Conservation (phyloP, 768 basidiomycete species). For the Serendipita sp. region DNA sequence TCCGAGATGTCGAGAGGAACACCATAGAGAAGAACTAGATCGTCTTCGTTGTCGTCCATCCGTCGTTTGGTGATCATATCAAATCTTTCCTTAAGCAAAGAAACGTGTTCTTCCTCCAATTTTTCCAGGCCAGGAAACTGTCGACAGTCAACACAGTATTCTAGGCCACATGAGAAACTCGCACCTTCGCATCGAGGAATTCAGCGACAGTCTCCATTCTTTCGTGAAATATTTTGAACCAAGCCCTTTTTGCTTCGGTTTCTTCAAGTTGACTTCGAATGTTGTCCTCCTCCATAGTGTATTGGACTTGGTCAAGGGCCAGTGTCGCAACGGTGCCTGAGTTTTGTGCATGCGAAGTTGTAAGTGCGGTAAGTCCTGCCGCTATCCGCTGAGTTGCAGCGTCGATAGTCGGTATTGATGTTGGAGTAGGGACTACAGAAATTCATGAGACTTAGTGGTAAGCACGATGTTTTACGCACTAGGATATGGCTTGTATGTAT, state of each 20-base stretch:
- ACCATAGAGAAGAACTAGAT: slow-evolving; percentile 56
- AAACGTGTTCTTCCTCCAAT: slow-evolving; percentile 58
- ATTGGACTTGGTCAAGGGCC: slow-evolving; percentile 43
- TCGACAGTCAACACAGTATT: slow-evolving; percentile 9
- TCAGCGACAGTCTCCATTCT: slow-evolving; percentile 70
- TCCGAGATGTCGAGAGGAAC: slow-evolving; percentile 23
- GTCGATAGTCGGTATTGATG: slow-evolving; percentile 47
- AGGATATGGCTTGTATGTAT: slow-evolving; percentile 48
- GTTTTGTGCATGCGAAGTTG: slow-evolving; percentile 51
- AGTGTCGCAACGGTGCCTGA: slow-evolving; percentile 40
- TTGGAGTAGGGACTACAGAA: slow-evolving; percentile 44
- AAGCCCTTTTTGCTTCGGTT: slow-evolving; percentile 64
- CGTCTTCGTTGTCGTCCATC: slow-evolving; percentile 62
- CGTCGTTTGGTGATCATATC: slow-evolving; percentile 44
- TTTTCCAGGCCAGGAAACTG: slow-evolving; percentile 68
- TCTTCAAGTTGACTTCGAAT: slow-evolving; percentile 57
- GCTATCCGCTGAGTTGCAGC: slow-evolving; percentile 46
- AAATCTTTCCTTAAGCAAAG: slow-evolving; percentile 55
- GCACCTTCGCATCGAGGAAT: slow-evolving; percentile 81
- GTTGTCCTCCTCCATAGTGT: slow-evolving; percentile 53
- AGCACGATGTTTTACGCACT: slow-evolving; percentile 31
- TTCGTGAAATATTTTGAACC: slow-evolving; percentile 64
- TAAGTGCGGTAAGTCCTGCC: slow-evolving; percentile 40
- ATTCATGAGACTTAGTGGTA: not conserved
- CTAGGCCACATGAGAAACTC: slow-evolving; percentile 8